Evolutionary conservation across 768 basidiomycete species (phyloP).

Genomic region (Tylopilus felleus): DNA sequence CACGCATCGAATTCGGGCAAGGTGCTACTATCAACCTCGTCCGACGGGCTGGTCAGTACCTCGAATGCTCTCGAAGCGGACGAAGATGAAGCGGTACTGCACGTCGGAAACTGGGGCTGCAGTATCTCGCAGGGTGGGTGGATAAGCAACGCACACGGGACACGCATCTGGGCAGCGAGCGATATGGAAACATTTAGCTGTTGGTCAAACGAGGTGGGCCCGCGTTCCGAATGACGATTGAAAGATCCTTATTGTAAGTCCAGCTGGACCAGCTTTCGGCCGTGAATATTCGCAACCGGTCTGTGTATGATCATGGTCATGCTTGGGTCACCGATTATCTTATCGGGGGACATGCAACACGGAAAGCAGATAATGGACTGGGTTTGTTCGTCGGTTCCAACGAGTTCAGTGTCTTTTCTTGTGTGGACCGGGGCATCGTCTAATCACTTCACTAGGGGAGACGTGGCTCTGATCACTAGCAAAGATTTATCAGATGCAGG

Average conservation of each 20-base stretch:
- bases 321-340: conserved; percentile 83
- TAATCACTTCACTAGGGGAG: conserved; percentile 42
- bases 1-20: conserved; percentile 36
- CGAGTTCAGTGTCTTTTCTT: conserved; percentile 43
- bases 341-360: conserved; percentile 45
- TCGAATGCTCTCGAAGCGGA: conserved; percentile 73
- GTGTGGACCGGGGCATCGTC: not conserved
- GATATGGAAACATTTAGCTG: conserved; percentile 94
- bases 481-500: conserved; percentile 35
- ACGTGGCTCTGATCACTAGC: conserved; percentile 52
- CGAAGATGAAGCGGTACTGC: conserved; percentile 80
- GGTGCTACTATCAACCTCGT: conserved; percentile 73
- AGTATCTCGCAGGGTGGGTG: conserved; percentile 77
- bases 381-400: conserved; percentile 71
- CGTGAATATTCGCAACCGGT: conserved; percentile 63
- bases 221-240: not conserved
- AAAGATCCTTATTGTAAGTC: not conserved
- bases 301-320: conserved; percentile 50
- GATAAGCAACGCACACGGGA: conserved; percentile 39
- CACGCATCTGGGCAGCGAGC: conserved; percentile 75
- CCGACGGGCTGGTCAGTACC: conserved; percentile 77
- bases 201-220: conserved; percentile 69
- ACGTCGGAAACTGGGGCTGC: conserved; percentile 85
- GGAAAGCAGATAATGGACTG: conserved; percentile 29
- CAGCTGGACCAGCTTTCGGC: conserved; percentile 60